Conservation (phyloP, 2,329 filamentous ascomycete species). For the Exserohilum rostratum region DNA sequence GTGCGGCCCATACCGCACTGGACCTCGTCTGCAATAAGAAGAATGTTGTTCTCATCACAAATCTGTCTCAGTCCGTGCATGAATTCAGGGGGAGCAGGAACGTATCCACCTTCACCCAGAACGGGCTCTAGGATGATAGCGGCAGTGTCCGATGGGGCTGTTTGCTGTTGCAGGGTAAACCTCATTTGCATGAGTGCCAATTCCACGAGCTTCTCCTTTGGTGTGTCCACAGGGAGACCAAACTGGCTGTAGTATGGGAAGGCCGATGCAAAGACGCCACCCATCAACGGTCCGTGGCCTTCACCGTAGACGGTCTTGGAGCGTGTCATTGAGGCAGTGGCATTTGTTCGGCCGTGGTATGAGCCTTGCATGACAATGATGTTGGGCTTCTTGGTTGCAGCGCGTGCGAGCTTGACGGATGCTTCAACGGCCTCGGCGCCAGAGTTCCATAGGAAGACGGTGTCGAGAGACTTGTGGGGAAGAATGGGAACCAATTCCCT, state of each 20-base stretch:
- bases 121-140: conserved; percentile 40
- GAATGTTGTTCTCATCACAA: conserved; percentile 53
- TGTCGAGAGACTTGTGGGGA: conserved; percentile 34
- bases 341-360: conserved; percentile 39
- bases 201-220: conserved; percentile 33
- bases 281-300: conserved; percentile 38
- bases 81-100: conserved; percentile 35
- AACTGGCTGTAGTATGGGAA: conserved; percentile 42
- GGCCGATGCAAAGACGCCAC: conserved; percentile 37
- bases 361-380: conserved; percentile 43
- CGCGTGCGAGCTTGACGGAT: conserved; percentile 37
- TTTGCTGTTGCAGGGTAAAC: conserved; percentile 36
- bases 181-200: conserved; percentile 34
- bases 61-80: conserved; percentile 49
- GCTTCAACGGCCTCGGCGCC: conserved; percentile 40
- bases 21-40: conserved; percentile 53
- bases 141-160: conserved; percentile 35
- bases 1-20: conserved; percentile 54
- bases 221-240: conserved; percentile 28
- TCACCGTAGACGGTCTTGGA: conserved; percentile 41
- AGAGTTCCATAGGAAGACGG: conserved; percentile 41
- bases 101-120: conserved; percentile 39
- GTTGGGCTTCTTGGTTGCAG: conserved; percentile 39
- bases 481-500: conserved; percentile 38
- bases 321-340: conserved; percentile 39